Conservation (phyloP, 768 basidiomycete genomes). For the Mycena metata region DNA sequence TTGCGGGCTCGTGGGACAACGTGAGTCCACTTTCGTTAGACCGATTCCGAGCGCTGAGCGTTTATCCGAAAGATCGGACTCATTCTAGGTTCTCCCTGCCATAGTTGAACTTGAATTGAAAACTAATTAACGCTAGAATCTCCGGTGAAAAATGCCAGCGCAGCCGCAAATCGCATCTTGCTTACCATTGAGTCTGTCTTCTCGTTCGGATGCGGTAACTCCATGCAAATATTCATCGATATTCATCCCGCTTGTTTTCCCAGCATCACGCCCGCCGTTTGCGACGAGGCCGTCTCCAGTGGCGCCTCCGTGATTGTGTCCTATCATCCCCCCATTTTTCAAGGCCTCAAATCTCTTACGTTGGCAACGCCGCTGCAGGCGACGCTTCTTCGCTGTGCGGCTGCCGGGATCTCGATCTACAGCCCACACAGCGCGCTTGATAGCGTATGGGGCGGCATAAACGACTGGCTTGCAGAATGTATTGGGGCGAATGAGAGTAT, state of each 20-base stretch:
- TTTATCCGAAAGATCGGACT: conserved; percentile 70
- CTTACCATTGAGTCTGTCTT: conserved; percentile 77
- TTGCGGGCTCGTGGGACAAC: conserved; percentile 96
- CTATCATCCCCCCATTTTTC: conserved; percentile 91
- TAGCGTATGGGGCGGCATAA: conserved; percentile 85
- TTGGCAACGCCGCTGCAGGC: conserved; percentile 83
- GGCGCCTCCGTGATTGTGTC: conserved; percentile 78
- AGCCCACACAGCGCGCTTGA: conserved; percentile 92
- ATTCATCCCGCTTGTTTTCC: background rate
- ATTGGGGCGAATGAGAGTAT: conserved; percentile 55
- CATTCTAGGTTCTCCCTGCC: conserved; percentile 66
- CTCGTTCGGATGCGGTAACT: conserved; percentile 35
- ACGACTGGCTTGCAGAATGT: conserved; percentile 87
- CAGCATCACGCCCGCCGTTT: conserved; percentile 82
- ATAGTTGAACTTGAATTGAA: background rate
- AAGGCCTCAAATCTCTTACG: conserved; percentile 79
- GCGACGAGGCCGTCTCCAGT: conserved; percentile 73
- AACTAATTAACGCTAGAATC: conserved; percentile 58
- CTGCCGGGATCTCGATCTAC: conserved; percentile 88
- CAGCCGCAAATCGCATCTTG: conserved; percentile 63
- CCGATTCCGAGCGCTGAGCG: background rate
- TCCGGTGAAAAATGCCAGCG: conserved; percentile 56
- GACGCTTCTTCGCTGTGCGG: conserved; percentile 83
- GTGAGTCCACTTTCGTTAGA: conserved; percentile 60
- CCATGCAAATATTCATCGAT: background rate